Percentiles rank a stretch among this genome's conserved stretches.
phyloP scores from a whole-genome alignment of 148 eudicot species.

The Polygonum maritimum region DNA sequence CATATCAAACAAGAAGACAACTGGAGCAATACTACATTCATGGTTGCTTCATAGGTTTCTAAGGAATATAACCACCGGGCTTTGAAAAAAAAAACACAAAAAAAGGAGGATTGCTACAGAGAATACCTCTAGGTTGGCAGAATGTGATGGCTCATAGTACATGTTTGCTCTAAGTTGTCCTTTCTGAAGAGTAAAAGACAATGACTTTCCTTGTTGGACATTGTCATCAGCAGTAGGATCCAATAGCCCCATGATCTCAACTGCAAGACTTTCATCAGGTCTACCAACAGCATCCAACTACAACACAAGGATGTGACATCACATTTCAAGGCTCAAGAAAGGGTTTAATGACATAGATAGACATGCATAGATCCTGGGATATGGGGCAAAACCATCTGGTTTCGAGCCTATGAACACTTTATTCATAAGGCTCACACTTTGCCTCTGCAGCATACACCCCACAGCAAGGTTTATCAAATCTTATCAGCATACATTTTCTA shows the following conservation, averaged over 20 bases:
- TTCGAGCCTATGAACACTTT: neutral
- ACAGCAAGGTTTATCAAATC: neutral
- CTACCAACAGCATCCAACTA: constrained; percentile 94
- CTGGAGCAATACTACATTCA: neutral
- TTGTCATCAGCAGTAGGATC: constrained; percentile 47
- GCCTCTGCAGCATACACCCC: neutral
- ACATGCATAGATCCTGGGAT: neutral
- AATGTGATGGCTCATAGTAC: constrained; percentile 61
- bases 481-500: neutral
- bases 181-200: constrained; percentile 85
- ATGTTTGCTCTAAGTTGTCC: constrained; percentile 81
- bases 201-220: constrained; percentile 35
- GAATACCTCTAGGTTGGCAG: constrained; percentile 76
- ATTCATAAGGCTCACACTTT: neutral
- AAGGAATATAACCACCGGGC: neutral
- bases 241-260: constrained; percentile 58
- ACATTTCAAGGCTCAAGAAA: constrained; percentile 1
- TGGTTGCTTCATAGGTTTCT: neutral
- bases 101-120: constrained; percentile 8
- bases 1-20: neutral
- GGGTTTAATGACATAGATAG: constrained; percentile 1
- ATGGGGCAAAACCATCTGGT: neutral
- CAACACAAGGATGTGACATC: constrained; percentile 20
- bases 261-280: constrained; percentile 88
- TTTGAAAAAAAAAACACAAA: neutral